These are phyloP conservation scores for Trichoderma polysporum DNA, from an alignment of 2,329 filamentous ascomycete genomes.

Conservation along the genomic window DNA sequence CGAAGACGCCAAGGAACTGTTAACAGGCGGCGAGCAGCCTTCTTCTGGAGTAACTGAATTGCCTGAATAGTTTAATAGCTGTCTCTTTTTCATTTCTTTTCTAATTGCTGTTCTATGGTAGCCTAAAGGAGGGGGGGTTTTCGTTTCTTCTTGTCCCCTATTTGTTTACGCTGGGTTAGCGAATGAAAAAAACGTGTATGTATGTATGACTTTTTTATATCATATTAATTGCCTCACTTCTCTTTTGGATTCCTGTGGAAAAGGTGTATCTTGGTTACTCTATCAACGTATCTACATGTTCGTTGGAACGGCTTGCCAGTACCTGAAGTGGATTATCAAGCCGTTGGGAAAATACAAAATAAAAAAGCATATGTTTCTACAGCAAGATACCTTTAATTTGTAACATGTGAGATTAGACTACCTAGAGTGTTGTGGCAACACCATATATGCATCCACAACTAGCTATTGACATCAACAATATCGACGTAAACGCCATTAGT, in stretches of 20 bases:
- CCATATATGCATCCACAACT: not conserved
- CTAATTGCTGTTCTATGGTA: not conserved
- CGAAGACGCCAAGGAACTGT: conserved; percentile 30
- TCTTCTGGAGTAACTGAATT: not conserved
- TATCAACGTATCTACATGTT: not conserved
- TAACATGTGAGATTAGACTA: not conserved
- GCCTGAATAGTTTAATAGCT: not conserved
- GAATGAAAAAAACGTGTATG: conserved; percentile 2
- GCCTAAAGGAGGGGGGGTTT: not conserved
- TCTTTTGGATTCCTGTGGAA: not conserved
- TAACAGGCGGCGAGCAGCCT: conserved; percentile 6
- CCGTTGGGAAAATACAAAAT: not conserved
- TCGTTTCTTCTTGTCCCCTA: not conserved
- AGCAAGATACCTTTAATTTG: not conserved
- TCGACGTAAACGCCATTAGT: not conserved
- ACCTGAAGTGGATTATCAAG: not conserved
- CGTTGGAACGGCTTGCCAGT: not conserved
- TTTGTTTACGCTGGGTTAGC: conserved; percentile 13
- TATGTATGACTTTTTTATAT: not conserved
- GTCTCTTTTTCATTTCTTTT: not conserved
- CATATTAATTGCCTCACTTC: not conserved
- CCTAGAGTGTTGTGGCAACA: not conserved
- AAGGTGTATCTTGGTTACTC: not conserved
- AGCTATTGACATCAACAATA: not conserved
- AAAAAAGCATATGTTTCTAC: not conserved